Evolutionary conservation across 768 basidiomycete species (phyloP).

Genomic region (Xerocomus spinulosus): DNA sequence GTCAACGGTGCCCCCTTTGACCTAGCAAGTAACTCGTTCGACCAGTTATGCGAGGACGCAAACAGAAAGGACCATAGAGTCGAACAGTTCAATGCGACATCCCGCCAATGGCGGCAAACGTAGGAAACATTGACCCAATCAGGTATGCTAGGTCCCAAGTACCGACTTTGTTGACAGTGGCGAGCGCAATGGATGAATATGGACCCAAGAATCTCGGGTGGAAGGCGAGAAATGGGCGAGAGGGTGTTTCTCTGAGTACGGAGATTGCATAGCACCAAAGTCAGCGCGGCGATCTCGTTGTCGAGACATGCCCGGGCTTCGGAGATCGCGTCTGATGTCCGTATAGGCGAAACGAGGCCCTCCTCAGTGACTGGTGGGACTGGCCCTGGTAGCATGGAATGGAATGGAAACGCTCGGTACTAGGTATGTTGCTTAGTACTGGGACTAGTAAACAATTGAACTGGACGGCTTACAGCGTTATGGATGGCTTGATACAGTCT

Average conservation of each 20-base stretch:
- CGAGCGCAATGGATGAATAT: constrained; percentile 11
- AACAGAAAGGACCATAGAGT: constrained; percentile 20
- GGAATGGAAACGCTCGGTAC: not conserved
- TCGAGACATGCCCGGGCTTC: not conserved
- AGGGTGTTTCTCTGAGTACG: constrained; percentile 4
- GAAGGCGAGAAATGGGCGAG: constrained; percentile 10
- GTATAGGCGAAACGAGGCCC: not conserved
- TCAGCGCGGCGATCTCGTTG: not conserved
- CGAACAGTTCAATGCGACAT: constrained; percentile 18
- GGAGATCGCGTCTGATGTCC: not conserved
- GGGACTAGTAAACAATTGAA: not conserved
- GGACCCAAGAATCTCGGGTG: constrained; percentile 6
- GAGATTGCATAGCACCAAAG: not conserved
- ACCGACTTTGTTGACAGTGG: not conserved
- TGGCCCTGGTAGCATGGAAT: too few species aligned
- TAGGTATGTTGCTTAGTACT: not conserved
- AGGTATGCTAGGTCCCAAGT: constrained; percentile 6
- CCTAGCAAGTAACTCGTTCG: constrained; percentile 38
- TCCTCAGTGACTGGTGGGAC: too few species aligned
- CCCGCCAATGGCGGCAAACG: constrained; percentile 35
- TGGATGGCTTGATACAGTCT: not conserved
- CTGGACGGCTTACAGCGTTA: not conserved
- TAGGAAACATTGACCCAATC: constrained; percentile 22
- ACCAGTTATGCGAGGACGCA: constrained; percentile 31
- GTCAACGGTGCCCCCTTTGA: constrained; percentile 36